Conservation (phyloP, 75 land plant species). For the Sequoiadendron giganteum region DNA sequence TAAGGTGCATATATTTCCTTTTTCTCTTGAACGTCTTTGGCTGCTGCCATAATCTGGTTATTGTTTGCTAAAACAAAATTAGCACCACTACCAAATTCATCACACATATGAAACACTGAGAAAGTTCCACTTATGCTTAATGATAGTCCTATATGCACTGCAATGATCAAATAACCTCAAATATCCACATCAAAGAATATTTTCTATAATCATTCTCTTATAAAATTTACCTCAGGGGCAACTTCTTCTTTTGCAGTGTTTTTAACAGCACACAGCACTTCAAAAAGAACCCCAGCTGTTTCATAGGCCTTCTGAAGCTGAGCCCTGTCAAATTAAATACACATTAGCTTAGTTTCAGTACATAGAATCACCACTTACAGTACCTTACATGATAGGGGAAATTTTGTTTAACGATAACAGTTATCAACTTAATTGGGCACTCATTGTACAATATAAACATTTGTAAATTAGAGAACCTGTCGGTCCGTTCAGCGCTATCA, state of each 20-base stretch:
- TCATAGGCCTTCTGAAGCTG: slow-evolving; percentile 86
- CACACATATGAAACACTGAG: background rate
- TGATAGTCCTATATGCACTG: background rate
- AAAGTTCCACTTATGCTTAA: background rate
- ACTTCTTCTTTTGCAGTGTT: slow-evolving; percentile 90
- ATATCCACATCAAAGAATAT: background rate
- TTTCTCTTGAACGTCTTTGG: slow-evolving; percentile 90
- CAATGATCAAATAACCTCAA: background rate
- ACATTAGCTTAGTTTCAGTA: background rate
- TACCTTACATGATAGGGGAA: too few relatives aligned
- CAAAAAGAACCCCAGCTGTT: slow-evolving; percentile 94
- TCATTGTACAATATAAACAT: background rate
- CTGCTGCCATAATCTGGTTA: slow-evolving; percentile 92
- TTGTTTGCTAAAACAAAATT: background rate
- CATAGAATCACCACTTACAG: background rate
- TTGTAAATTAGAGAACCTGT: slow-evolving; percentile 52
- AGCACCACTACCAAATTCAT: background rate
- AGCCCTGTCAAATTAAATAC: slow-evolving; percentile 47
- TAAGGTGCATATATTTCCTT: slow-evolving; percentile 86
- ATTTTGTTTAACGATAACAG: background rate
- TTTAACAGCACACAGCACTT: slow-evolving; percentile 91
- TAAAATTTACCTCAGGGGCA: slow-evolving; percentile 80
- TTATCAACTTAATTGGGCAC: background rate
- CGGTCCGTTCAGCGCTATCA: slow-evolving; percentile 87
- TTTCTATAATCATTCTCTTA: background rate